phyloP scores from a whole-genome alignment of 345 rosid species.

The Linum tenue region DNA sequence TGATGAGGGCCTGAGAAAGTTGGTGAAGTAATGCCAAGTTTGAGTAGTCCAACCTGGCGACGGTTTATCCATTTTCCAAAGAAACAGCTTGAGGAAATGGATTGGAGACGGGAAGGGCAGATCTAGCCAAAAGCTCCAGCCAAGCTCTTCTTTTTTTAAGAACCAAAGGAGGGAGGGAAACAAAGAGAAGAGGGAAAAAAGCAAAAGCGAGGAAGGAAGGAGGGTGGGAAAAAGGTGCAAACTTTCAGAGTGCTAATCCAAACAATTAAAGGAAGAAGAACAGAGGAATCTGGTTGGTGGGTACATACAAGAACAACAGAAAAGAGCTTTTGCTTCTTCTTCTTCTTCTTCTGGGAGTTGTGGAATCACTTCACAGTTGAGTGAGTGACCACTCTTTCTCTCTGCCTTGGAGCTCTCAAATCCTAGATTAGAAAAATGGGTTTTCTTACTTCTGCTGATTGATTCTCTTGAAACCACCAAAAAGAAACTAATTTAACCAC shows the following conservation, averaged over 20 bases:
- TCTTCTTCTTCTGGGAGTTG: too few relatives aligned
- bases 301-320: too few relatives aligned
- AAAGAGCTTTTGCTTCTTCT: too few relatives aligned
- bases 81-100: conserved; percentile 6
- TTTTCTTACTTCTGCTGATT: conserved; percentile 8
- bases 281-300: not conserved
- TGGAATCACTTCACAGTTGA: too few relatives aligned
- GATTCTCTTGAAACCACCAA: conserved; percentile 24
- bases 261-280: conserved; percentile 1
- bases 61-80: conserved; percentile 24
- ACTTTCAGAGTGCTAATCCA: not conserved
- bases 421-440: not conserved
- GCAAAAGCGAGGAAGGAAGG: too few relatives aligned
- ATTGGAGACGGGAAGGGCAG: not conserved
- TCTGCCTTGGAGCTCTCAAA: conserved; percentile 5
- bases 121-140: not conserved
- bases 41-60: conserved; percentile 10
- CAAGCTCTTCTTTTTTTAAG: not conserved
- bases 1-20: conserved; percentile 17
- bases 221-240: not conserved
- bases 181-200: not conserved
- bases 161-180: not conserved
- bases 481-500: conserved; percentile 1
- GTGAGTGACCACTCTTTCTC: too few relatives aligned
- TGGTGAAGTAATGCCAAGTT: conserved; percentile 11